Conservation (phyloP, 306 rosid species). For the Casuarina glauca region DNA sequence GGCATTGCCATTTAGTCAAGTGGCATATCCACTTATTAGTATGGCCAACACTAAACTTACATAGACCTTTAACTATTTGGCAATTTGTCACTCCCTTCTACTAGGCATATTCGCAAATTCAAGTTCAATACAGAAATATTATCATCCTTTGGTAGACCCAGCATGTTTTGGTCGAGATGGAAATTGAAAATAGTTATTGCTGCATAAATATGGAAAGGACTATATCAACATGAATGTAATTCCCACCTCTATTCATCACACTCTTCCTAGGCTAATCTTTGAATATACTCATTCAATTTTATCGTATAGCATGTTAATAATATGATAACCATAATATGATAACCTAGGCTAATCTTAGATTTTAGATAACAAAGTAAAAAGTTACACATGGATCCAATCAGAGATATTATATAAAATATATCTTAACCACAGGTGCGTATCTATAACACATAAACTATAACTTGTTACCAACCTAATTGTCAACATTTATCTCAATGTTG, state of each 20-base stretch:
- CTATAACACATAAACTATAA: background rate
- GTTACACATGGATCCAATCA: background rate
- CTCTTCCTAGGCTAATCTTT: background rate
- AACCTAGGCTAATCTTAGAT: background rate
- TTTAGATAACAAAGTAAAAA: background rate
- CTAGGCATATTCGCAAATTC: background rate
- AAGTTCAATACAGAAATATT: background rate
- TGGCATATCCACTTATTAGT: background rate
- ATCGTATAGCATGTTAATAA: background rate
- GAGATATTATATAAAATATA: background rate
- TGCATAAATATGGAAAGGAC: background rate
- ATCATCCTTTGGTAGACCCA: background rate
- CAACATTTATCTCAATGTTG: conserved; percentile 63
- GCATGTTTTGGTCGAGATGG: background rate
- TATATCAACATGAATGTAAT: background rate
- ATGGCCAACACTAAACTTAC: background rate
- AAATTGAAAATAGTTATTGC: background rate
- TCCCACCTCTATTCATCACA: background rate
- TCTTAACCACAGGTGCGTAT: background rate
- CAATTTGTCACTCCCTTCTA: background rate
- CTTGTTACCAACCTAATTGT: conserved; percentile 54
- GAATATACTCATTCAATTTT: background rate
- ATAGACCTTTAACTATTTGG: background rate
- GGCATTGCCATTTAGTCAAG: background rate
- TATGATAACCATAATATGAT: background rate